Percentiles rank a stretch among this genome's conserved stretches.
Evolutionary conservation across 768 basidiomycete species (phyloP).

Genomic region (Cubamyces sp.): DNA sequence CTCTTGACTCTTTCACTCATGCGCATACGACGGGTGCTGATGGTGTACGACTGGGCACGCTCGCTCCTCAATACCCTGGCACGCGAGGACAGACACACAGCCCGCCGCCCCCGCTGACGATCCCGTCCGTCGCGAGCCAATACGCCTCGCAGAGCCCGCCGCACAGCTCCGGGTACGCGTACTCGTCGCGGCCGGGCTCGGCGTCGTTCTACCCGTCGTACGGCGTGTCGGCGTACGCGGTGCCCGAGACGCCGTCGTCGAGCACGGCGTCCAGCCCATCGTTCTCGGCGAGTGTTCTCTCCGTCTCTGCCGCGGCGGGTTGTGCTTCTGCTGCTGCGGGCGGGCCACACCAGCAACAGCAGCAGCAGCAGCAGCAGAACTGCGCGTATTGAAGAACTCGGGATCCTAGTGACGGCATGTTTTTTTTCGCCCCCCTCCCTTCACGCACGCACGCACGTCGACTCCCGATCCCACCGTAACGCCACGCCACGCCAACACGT

Average conservation of each 20-base stretch:
- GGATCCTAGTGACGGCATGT: constrained; percentile 61
- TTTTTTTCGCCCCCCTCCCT: constrained; percentile 28
- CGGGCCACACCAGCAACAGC: too few species aligned
- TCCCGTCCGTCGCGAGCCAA: constrained; percentile 28
- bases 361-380: constrained; percentile 27
- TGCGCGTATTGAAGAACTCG: constrained; percentile 42
- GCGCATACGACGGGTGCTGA: too few species aligned
- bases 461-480: too few species aligned
- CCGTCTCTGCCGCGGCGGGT: constrained; percentile 35
- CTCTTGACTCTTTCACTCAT: not conserved
- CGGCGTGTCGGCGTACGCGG: constrained; percentile 56
- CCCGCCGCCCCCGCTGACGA: constrained; percentile 34
- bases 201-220: constrained; percentile 57
- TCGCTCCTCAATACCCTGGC: too few species aligned
- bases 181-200: constrained; percentile 25
- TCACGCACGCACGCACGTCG: too few species aligned
- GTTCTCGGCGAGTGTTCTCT: constrained; percentile 84
- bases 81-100: constrained; percentile 32
- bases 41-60: too few species aligned
- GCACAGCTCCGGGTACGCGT: constrained; percentile 9
- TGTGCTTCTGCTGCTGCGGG: constrained; percentile 15
- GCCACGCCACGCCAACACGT: too few species aligned
- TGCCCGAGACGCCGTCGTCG: constrained; percentile 73
- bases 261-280: constrained; percentile 77
- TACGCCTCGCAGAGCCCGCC: constrained; percentile 25